These are phyloP conservation scores for Papiliotrema nemorosa DNA, from an alignment of 1,284 basidiomycete species.

Conservation along the genomic window DNA sequence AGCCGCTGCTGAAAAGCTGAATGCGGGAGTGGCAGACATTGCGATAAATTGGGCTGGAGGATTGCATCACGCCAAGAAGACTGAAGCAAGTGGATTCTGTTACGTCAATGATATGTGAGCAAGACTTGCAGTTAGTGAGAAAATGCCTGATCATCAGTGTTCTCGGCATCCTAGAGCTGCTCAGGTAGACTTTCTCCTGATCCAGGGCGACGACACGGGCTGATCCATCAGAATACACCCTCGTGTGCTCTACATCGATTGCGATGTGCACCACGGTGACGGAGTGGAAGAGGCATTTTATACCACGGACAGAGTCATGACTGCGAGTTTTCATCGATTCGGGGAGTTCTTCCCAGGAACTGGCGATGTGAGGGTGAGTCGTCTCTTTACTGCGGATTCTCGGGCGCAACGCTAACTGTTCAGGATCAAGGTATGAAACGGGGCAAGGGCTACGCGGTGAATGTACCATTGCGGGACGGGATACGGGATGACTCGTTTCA, in stretches of 20 bases:
- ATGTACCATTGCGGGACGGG: constrained; percentile 93
- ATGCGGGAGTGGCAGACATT: constrained; percentile 97
- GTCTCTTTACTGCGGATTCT: constrained; percentile 86
- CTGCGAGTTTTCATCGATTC: constrained; percentile 96
- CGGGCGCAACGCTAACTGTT: no score
- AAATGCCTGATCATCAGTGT: constrained; percentile 70
- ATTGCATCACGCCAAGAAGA: constrained; percentile 96
- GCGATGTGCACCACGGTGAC: constrained; percentile 98
- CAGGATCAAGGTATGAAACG: no score
- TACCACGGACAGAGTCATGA: constrained; percentile 98
- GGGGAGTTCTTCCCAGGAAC: constrained; percentile 99
- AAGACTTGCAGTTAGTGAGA: no score
- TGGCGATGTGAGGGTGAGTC: constrained; percentile 89
- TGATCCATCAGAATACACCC: no score
- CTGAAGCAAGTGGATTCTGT: constrained; percentile 97
- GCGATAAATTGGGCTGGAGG: constrained; percentile 99
- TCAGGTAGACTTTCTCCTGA: no score
- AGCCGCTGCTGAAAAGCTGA: constrained; percentile 55
- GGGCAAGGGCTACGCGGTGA: constrained; percentile 66
- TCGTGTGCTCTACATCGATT: constrained; percentile 96
- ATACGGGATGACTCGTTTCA: constrained; percentile 95
- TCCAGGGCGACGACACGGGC: no score
- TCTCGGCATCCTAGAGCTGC: constrained; percentile 89
- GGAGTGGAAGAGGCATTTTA: constrained; percentile 99
- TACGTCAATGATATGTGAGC: constrained; percentile 83